These are phyloP conservation scores for Trifolium repens DNA, from an alignment of 306 rosid species.

Conservation along the genomic window DNA sequence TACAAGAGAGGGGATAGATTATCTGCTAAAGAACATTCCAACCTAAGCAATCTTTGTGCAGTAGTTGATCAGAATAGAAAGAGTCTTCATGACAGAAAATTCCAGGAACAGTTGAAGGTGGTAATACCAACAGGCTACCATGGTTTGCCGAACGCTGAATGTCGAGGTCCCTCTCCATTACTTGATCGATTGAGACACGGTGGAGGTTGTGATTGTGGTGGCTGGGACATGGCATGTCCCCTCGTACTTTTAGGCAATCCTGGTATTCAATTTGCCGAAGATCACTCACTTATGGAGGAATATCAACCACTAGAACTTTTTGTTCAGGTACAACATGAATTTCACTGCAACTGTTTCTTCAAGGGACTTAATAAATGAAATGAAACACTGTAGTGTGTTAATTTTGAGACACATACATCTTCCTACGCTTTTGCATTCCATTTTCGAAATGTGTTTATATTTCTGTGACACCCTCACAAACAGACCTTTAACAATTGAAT, in stretches of 20 bases:
- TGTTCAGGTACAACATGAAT: slow-evolving; percentile 68
- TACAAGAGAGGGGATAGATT: slow-evolving; percentile 60
- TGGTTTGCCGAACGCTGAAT: slow-evolving; percentile 68
- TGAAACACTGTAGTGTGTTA: neutral
- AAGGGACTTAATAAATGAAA: slow-evolving; percentile 18
- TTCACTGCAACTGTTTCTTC: slow-evolving; percentile 34
- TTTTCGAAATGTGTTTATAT: slow-evolving; percentile 9
- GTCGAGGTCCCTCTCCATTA: slow-evolving; percentile 72
- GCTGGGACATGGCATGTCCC: slow-evolving; percentile 99
- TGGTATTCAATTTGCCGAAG: slow-evolving; percentile 52
- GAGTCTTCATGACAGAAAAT: slow-evolving; percentile 41
- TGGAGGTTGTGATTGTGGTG: slow-evolving; percentile 97
- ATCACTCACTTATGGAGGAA: slow-evolving; percentile 56
- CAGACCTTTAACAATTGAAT: no score
- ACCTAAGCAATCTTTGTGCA: slow-evolving; percentile 47
- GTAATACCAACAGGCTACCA: slow-evolving; percentile 84
- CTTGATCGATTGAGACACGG: slow-evolving; percentile 86
- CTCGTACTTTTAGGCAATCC: slow-evolving; percentile 77
- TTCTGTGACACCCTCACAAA: neutral
- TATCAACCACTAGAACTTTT: slow-evolving; percentile 68
- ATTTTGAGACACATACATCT: slow-evolving; percentile 14
- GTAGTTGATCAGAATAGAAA: slow-evolving; percentile 52
- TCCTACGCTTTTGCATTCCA: neutral
- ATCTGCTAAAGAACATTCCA: slow-evolving; percentile 48
- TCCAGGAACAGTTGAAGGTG: slow-evolving; percentile 71